Evolutionary conservation across 495 filamentous ascomycete species (phyloP).

Genomic region (Penicillium macrosclerotiorum): DNA sequence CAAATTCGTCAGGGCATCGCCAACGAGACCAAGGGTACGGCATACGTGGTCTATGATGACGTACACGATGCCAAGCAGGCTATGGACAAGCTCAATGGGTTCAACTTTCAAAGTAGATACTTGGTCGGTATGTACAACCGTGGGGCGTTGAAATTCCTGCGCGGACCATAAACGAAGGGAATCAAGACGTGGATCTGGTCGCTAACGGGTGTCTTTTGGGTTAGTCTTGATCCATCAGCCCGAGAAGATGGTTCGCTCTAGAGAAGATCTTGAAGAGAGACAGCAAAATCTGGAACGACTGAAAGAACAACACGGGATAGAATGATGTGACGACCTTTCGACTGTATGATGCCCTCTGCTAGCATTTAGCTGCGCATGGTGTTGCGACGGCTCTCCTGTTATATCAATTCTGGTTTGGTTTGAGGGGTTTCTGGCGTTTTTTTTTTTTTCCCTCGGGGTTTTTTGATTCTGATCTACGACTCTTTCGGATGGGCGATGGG

Average conservation of each 20-base stretch:
- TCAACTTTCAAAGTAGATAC: constrained; percentile 99
- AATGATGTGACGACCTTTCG: constrained; percentile 60
- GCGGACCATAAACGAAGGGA: neutral
- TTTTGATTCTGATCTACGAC: constrained; percentile 14
- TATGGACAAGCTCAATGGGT: constrained; percentile 98
- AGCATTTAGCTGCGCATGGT: constrained; percentile 39
- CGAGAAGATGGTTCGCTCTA: constrained; percentile 91
- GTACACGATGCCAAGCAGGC: constrained; percentile 98
- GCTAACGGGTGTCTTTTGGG: constrained; percentile 15
- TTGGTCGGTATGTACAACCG: constrained; percentile 77
- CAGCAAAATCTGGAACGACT: constrained; percentile 96
- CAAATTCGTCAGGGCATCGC: constrained; percentile 99
- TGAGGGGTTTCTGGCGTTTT: constrained; percentile 46
- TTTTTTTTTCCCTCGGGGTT: constrained; percentile 21
- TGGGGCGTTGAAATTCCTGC: too few relatives aligned
- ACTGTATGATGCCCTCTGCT: constrained; percentile 39
- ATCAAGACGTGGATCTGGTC: neutral
- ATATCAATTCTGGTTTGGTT: constrained; percentile 39
- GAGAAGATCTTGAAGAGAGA: constrained; percentile 90
- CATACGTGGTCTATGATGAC: constrained; percentile 98
- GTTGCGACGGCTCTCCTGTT: constrained; percentile 31
- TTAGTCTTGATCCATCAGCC: constrained; percentile 98
- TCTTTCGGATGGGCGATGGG: constrained; percentile 11
- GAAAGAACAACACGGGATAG: constrained; percentile 97
- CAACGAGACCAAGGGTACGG: constrained; percentile 95